Evolutionary conservation across 2,329 filamentous ascomycete species (phyloP).

Genomic region (Curvularia eragrostidis): DNA sequence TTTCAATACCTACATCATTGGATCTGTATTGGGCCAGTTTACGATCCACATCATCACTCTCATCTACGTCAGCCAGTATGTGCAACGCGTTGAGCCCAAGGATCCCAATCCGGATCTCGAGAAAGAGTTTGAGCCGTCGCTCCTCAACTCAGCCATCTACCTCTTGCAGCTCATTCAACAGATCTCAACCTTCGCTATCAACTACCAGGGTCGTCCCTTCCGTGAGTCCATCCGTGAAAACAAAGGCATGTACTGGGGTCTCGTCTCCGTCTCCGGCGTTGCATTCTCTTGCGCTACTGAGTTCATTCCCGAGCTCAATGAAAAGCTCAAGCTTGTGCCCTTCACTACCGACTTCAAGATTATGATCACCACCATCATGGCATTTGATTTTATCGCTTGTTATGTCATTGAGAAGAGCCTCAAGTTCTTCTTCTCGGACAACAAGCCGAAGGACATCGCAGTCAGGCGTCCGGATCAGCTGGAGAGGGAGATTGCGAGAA

Average conservation of each 20-base stretch:
- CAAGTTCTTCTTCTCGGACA: constrained; percentile 88
- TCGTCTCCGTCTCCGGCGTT: constrained; percentile 85
- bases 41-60: constrained; percentile 93
- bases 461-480: constrained; percentile 85
- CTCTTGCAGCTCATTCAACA: constrained; percentile 98
- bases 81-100: constrained; percentile 79
- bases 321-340: constrained; percentile 88
- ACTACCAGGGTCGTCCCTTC: constrained; percentile 98
- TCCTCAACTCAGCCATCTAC: constrained; percentile 96
- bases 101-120: constrained; percentile 80
- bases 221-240: constrained; percentile 95
- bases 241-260: constrained; percentile 97
- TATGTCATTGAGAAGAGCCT: constrained; percentile 85
- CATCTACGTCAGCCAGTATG: constrained; percentile 91
- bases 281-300: constrained; percentile 96
- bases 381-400: constrained; percentile 85
- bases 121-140: constrained; percentile 89
- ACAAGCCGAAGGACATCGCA: constrained; percentile 91
- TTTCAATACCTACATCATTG: constrained; percentile 98
- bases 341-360: constrained; percentile 89
- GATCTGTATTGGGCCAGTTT: constrained; percentile 95
- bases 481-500: constrained; percentile 73
- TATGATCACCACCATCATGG: constrained; percentile 84
- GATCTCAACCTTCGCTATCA: constrained; percentile 98
- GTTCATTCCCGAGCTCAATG: constrained; percentile 93